phyloP scores from a whole-genome alignment of 208 protist genomes.

The Novymonas esmeraldas region DNA sequence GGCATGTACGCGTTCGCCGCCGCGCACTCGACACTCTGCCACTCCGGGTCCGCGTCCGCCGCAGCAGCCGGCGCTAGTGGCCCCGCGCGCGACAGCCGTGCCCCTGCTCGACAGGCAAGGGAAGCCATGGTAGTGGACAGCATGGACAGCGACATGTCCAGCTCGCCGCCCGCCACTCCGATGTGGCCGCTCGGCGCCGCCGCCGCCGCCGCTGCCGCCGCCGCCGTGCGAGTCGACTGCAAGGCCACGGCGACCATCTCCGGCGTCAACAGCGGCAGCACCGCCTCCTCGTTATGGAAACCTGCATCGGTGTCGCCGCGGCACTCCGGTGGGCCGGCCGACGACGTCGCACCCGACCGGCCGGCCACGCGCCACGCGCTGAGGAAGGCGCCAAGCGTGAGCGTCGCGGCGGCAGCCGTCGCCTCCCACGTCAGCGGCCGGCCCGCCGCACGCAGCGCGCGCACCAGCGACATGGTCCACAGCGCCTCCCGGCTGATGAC shows the following conservation, averaged over 20 bases:
- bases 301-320: not conserved
- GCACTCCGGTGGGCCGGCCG: not conserved
- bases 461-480: constrained; percentile 28
- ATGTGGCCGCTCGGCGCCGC: too few relatives aligned
- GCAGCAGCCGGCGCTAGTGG: not conserved
- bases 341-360: not conserved
- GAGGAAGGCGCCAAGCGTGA: constrained; percentile 72
- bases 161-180: constrained; percentile 1
- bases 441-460: constrained; percentile 17
- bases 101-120: constrained; percentile 1
- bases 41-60: constrained; percentile 42
- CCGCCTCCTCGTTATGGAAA: constrained; percentile 5
- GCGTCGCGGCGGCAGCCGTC: constrained; percentile 47
- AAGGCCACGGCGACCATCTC: constrained; percentile 7
- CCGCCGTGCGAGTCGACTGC: not conserved
- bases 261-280: constrained; percentile 22
- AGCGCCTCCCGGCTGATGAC: constrained; percentile 15
- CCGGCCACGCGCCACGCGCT: constrained; percentile 50
- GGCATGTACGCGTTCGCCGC: constrained; percentile 27
- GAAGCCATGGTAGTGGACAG: constrained; percentile 5
- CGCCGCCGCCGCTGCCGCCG: too few relatives aligned
- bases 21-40: constrained; percentile 40
- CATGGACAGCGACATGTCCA: constrained; percentile 1
- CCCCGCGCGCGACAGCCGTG: not conserved
- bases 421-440: constrained; percentile 32